A percentile compares a stretch with the other conserved stretches of the same genome.
phyloP scores from a whole-genome alignment of 176 grass and related monocot genomes.

The barley (Hordeum vulgare) region DNA sequence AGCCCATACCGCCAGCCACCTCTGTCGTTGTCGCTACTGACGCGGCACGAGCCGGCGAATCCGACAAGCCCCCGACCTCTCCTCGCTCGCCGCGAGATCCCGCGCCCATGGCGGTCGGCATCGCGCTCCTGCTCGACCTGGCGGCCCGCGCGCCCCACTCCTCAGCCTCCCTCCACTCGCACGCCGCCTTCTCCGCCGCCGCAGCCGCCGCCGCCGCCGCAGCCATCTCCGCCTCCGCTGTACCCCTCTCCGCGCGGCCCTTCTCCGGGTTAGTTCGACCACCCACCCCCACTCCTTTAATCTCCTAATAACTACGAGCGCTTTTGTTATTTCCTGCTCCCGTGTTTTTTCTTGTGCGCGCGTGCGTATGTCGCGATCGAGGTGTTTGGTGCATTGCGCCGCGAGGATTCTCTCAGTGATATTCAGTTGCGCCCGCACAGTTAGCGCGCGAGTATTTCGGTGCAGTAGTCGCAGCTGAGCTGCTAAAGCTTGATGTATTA shows the following conservation, averaged over 20 bases:
- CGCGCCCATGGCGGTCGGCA: conserved; percentile 41
- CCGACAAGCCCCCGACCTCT: not conserved
- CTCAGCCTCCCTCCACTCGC: conserved; percentile 21
- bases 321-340: not conserved
- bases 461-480: not conserved
- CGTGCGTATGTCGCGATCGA: not conserved
- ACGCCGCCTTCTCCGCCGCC: conserved; percentile 35
- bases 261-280: conserved; percentile 37
- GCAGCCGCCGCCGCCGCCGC: conserved; percentile 23
- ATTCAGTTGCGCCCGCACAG: not conserved
- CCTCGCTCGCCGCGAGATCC: conserved; percentile 20
- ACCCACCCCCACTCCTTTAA: not conserved
- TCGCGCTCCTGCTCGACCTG: conserved; percentile 58
- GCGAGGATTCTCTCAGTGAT: not conserved
- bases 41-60: conserved; percentile 12
- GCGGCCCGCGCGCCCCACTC: conserved; percentile 23
- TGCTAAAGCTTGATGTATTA: not conserved
- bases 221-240: conserved; percentile 19
- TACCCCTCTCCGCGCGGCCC: conserved; percentile 44
- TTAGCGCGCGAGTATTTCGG: not conserved
- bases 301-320: not conserved
- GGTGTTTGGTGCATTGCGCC: conserved; percentile 22
- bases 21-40: not conserved
- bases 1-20: not conserved
- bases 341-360: not conserved